These are phyloP conservation scores for Cryptosporidium andersoni DNA, from an alignment of 169 alveolate genomes.

Conservation along the genomic window DNA sequence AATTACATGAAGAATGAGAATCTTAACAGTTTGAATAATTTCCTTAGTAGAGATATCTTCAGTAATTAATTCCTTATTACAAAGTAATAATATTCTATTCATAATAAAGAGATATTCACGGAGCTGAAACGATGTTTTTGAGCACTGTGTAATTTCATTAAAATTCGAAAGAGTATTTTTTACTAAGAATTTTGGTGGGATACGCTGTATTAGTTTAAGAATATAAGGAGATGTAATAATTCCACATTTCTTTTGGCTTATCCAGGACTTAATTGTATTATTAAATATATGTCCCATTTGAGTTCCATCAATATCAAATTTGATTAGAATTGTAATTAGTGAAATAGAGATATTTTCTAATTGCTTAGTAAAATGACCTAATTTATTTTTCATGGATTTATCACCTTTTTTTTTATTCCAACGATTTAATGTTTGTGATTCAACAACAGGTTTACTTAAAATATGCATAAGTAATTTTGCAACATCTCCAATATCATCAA, in stretches of 20 bases:
- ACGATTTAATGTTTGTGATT: constrained; percentile 58
- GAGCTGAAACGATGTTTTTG: constrained; percentile 52
- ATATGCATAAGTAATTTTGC: constrained; percentile 39
- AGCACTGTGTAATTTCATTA: constrained; percentile 16
- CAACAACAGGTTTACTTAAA: constrained; percentile 54
- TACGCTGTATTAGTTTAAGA: constrained; percentile 18
- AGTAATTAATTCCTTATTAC: background rate
- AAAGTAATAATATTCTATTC: constrained; percentile 8
- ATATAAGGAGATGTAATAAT: constrained; percentile 39
- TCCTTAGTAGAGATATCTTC: background rate
- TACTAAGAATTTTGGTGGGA: constrained; percentile 3
- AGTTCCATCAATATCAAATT: background rate
- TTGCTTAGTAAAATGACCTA: constrained; percentile 33
- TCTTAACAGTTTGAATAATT: constrained; percentile 12
- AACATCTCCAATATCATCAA: constrained; percentile 16
- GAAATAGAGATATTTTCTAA: constrained; percentile 40
- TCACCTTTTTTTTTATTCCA: constrained; percentile 47
- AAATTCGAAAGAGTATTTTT: constrained; percentile 5
- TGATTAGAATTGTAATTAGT: constrained; percentile 16
- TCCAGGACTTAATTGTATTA: constrained; percentile 29
- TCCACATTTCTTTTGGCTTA: constrained; percentile 42
- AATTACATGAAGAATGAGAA: constrained; percentile 21
- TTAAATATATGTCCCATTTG: constrained; percentile 6
- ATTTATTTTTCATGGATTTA: constrained; percentile 18
- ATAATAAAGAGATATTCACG: constrained; percentile 33